A percentile compares a stretch with the other conserved stretches of the same genome.
phyloP scores from a whole-genome alignment of 75 land plant species.

The Pinus taeda region DNA sequence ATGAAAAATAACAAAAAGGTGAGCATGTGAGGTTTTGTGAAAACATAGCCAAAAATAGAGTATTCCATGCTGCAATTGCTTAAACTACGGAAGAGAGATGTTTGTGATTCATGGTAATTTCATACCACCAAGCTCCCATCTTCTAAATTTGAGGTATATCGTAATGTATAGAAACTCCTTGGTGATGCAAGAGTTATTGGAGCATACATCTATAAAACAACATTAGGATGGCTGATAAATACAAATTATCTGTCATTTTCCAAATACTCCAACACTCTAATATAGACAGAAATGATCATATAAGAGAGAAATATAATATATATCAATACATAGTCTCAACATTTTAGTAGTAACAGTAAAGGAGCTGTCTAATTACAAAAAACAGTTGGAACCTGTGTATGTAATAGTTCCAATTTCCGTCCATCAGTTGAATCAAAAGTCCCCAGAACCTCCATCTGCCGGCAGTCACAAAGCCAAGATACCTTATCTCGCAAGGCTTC shows the following conservation, averaged over 20 bases:
- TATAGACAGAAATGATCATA: too few species aligned
- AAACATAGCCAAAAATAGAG: slow-evolving; percentile 1
- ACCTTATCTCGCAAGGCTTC: slow-evolving; percentile 37
- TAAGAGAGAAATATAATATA: background rate
- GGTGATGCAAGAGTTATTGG: slow-evolving; percentile 46
- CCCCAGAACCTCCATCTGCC: slow-evolving; percentile 29
- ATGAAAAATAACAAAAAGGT: background rate
- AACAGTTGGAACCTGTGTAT: slow-evolving; percentile 31
- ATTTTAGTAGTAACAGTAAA: background rate
- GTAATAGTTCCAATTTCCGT: slow-evolving; percentile 32
- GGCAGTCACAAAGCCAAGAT: slow-evolving; percentile 40
- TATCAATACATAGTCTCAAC: background rate
- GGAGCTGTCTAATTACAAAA: background rate
- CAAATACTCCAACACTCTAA: slow-evolving; percentile 14
- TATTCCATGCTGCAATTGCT: background rate
- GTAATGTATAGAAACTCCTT: slow-evolving; percentile 37
- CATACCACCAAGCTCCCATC: slow-evolving; percentile 48
- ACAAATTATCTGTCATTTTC: background rate
- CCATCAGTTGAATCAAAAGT: slow-evolving; percentile 31
- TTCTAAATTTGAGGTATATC: slow-evolving; percentile 36
- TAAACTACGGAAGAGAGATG: background rate
- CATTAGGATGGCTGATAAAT: background rate
- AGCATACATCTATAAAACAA: slow-evolving; percentile 36
- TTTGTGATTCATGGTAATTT: background rate
- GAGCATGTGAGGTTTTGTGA: background rate